Base-by-base conservation (phyloP, 306 rosid genomes). In the Fagus sylvatica region DNA sequence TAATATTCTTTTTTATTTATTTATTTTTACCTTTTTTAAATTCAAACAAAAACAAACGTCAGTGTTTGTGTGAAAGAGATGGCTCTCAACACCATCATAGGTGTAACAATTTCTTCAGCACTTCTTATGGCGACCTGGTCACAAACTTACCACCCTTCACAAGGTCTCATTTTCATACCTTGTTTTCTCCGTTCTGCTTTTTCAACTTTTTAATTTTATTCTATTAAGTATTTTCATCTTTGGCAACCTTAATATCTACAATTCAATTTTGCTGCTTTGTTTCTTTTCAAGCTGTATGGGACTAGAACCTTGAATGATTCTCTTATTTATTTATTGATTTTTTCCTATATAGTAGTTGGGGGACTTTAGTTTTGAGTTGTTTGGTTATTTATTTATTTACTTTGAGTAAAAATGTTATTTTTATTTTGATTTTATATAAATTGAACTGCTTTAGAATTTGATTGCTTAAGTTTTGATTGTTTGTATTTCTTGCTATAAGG, bases 121-220 rank as follows among this genome's bases (percentile, higher is more conserved):
- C 71, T 82, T 70, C 64, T 68, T 65, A 70, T 69, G 77, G 60
- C 62, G 85, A 84, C 88, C 72, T 76, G 82, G 89, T 90, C 91
- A 74, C 77, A 78, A 32, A 40, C 60, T 71, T 43, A 75, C 76
- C 43, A 54, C 71, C 48, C 32, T 59, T 33, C 5, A 34, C 74
- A 13, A 83, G 53, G 74, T 61, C 32, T 19, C 75, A 19, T 30
- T 5, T 74, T 59, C 32, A 57, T 7, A 57, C 34, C 6, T 19
- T 53, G 39, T 51, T 82, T 82, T 55, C 74, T 64, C 71, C 19
- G 69, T 40, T 33, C 36, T 34, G 64, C 54, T 54, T 40, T 71
- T 66, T 69, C n/a, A 73, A 55, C 2, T 43, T 5, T 5, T 70
- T 42, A 22, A 46, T 13, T 2, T 46, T 19, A 34, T 83, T 74